Evolutionary conservation across 805 yeast genomes (phyloP).

Genomic region (Candida taoyuanica): DNA sequence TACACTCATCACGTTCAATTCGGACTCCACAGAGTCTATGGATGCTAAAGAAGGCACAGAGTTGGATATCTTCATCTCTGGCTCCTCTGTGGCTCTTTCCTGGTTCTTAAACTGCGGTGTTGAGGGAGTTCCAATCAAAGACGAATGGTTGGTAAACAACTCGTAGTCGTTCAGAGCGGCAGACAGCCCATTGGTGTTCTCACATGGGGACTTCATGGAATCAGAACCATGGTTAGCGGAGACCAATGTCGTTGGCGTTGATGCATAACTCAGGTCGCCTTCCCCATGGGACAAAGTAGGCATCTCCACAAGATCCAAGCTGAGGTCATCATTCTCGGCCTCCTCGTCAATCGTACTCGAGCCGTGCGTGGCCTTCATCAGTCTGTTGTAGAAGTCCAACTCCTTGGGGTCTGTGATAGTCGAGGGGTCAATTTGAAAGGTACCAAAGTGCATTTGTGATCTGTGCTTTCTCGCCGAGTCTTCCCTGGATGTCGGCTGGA

Average conservation of each 20-base stretch:
- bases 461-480: conserved; percentile 6
- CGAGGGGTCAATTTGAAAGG: conserved; percentile 6
- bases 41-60: conserved; percentile 21
- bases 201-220: background rate
- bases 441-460: conserved; percentile 15
- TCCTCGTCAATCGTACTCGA: conserved; percentile 6
- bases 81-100: background rate
- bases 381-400: conserved; percentile 19
- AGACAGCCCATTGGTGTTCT: conserved; percentile 7
- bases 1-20: conserved; percentile 15
- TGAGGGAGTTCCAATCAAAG: conserved; percentile 3
- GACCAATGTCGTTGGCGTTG: background rate
- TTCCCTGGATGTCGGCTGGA: background rate
- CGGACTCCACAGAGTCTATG: conserved; percentile 12
- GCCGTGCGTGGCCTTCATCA: conserved; percentile 1
- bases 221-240: background rate
- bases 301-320: background rate
- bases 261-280: background rate
- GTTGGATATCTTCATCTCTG: conserved; percentile 8
- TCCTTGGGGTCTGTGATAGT: conserved; percentile 20
- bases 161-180: conserved; percentile 23
- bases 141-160: conserved; percentile 14
- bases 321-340: conserved; percentile 2
- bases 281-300: background rate
- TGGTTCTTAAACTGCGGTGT: conserved; percentile 1